These are phyloP conservation scores for Sonneratia alba DNA, from an alignment of 345 rosid genomes.

Conservation along the genomic window DNA sequence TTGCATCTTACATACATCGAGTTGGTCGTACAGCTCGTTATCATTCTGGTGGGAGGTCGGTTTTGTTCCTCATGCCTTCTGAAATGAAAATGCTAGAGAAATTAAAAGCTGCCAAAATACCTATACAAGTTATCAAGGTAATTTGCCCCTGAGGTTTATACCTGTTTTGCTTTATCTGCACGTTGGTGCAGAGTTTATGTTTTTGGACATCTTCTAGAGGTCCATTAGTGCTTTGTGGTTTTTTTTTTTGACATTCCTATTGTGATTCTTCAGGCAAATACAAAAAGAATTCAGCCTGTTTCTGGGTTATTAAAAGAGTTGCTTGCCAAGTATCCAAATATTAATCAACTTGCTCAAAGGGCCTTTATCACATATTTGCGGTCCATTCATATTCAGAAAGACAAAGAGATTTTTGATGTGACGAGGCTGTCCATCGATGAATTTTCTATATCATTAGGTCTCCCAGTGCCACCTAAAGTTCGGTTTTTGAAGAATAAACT, in stretches of 20 bases:
- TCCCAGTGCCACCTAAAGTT: slow-evolving; percentile 76
- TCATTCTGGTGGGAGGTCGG: slow-evolving; percentile 59
- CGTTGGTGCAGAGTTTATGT: neutral
- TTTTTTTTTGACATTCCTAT: neutral
- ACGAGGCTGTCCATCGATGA: slow-evolving; percentile 53
- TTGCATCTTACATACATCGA: slow-evolving; percentile 85
- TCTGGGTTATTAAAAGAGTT: slow-evolving; percentile 52
- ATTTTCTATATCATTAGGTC: slow-evolving; percentile 83
- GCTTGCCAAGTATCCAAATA: slow-evolving; percentile 58
- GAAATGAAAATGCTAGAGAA: slow-evolving; percentile 90
- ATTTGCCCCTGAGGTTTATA: neutral
- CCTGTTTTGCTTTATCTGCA: neutral
- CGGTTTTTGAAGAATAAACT: slow-evolving; percentile 48
- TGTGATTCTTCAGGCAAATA: slow-evolving; percentile 47
- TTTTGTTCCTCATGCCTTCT: slow-evolving; percentile 76
- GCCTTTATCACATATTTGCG: slow-evolving; percentile 79
- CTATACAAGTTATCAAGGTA: slow-evolving; percentile 69
- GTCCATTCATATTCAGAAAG: slow-evolving; percentile 70
- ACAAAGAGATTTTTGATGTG: slow-evolving; percentile 85
- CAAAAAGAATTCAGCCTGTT: slow-evolving; percentile 55
- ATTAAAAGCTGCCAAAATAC: slow-evolving; percentile 64
- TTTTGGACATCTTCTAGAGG: neutral
- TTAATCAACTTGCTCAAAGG: slow-evolving; percentile 69
- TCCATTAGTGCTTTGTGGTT: neutral
- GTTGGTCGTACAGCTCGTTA: slow-evolving; percentile 97